Conservation (phyloP, 1,139 yeast genomes). For the Schwanniomyces etchellsii region DNA sequence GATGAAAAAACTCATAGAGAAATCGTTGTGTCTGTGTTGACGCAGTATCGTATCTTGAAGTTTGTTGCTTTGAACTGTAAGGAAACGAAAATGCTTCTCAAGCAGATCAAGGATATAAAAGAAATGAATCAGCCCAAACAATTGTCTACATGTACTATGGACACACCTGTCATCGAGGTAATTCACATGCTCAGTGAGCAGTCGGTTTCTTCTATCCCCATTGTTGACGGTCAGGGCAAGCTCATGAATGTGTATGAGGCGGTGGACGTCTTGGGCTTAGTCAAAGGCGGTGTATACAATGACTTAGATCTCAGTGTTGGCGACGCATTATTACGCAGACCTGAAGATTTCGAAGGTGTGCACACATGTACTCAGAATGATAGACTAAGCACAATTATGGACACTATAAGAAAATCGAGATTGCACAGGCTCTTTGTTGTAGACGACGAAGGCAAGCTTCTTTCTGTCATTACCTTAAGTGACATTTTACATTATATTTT, state of each 20-base stretch:
- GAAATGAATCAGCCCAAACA: constrained; percentile 56
- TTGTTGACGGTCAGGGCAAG: constrained; percentile 71
- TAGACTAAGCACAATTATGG: constrained; percentile 85
- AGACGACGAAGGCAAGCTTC: constrained; percentile 68
- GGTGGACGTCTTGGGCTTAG: constrained; percentile 86
- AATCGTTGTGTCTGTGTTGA: constrained; percentile 89
- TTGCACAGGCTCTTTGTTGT: constrained; percentile 91
- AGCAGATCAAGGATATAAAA: constrained; percentile 64
- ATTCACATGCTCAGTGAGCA: constrained; percentile 75
- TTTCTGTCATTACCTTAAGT: constrained; percentile 85
- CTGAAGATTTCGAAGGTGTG: constrained; percentile 97
- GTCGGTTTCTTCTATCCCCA: constrained; percentile 88
- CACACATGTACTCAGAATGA: constrained; percentile 91
- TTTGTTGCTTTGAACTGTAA: constrained; percentile 95
- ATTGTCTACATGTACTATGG: constrained; percentile 79
- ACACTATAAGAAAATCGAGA: constrained; percentile 86
- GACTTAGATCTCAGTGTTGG: constrained; percentile 92
- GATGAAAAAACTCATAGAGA: constrained; percentile 92
- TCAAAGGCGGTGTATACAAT: constrained; percentile 91
- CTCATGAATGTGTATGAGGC: constrained; percentile 93
- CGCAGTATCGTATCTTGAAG: constrained; percentile 93
- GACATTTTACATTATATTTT: constrained; percentile 84
- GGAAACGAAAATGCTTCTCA: constrained; percentile 79
- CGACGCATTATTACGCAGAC: constrained; percentile 89
- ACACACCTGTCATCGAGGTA: constrained; percentile 91